Percentiles rank a stretch among this genome's conserved stretches.
These are phyloP conservation scores for Chrysoporthe deuterocubensis DNA, from an alignment of 2,329 filamentous ascomycete genomes.

Conservation along the genomic window DNA sequence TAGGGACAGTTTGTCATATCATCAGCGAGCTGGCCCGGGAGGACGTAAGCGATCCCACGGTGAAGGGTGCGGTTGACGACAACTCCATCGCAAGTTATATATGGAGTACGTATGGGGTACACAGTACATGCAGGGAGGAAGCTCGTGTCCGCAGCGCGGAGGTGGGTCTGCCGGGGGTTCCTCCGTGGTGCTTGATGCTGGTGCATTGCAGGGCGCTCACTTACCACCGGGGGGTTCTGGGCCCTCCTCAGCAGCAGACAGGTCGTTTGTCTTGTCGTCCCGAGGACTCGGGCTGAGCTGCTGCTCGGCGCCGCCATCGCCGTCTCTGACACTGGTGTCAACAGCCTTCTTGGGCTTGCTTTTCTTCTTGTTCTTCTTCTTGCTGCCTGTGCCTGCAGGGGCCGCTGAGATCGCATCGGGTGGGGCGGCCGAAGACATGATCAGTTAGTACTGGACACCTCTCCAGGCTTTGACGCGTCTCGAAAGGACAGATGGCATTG, in stretches of 20 bases:
- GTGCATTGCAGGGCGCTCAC: background rate
- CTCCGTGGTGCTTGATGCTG: slow-evolving; percentile 9
- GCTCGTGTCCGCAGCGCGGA: slow-evolving; percentile 26
- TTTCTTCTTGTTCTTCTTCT: slow-evolving; percentile 29
- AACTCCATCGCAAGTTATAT: background rate
- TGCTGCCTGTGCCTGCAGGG: slow-evolving; percentile 24
- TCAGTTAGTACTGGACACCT: slow-evolving; percentile 26
- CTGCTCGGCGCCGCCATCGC: slow-evolving; percentile 9
- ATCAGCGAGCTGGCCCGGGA: slow-evolving; percentile 12
- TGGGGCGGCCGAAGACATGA: slow-evolving; percentile 30
- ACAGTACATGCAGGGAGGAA: slow-evolving; percentile 25
- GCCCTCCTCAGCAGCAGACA: slow-evolving; percentile 22
- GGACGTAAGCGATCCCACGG: background rate
- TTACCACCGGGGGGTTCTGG: slow-evolving; percentile 29
- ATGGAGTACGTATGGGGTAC: slow-evolving; percentile 14
- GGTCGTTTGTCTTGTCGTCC: slow-evolving; percentile 21
- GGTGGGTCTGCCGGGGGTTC: slow-evolving; percentile 25
- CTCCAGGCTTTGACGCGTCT: slow-evolving; percentile 23
- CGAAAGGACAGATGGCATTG: slow-evolving; percentile 25
- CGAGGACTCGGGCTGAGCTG: slow-evolving; percentile 21
- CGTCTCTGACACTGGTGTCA: slow-evolving; percentile 20
- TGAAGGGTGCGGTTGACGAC: slow-evolving; percentile 17
- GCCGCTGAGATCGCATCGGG: slow-evolving; percentile 25
- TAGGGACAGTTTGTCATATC: slow-evolving; percentile 18
- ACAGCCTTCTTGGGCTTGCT: slow-evolving; percentile 24